Evolutionary conservation across 805 yeast species (phyloP), one percentile per base, ranked within the genome.

Genomic region (Cyberlindnera maclurae): DNA sequence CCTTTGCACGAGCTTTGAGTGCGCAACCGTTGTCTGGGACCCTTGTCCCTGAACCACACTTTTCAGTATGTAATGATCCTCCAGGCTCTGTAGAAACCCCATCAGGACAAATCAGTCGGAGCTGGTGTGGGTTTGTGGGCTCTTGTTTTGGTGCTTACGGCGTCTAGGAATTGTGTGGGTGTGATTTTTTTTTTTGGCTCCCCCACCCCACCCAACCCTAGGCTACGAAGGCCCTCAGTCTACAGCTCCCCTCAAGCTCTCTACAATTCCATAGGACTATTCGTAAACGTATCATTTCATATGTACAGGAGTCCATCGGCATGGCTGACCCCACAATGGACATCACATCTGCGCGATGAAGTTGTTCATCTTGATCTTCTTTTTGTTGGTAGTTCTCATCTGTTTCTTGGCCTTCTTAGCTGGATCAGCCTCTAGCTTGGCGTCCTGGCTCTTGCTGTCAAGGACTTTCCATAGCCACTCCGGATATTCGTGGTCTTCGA

Each of bases 381-480:
- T 71, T 41, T 85, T 76, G 58, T 84, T 86, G 39, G 69, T 71
- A 52, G 73, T 71, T 55, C 89, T 75, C 51, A 87, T 67, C 53
- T 76, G 73, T 57, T 75, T 83, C 56, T 82, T 75, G 60, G 90
- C 84, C 47, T 70, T 70, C 64, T 72, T 73, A 36, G 79, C 68
- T 30, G 86, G 85, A 40, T 75, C 75, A 17, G 67, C 68, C 36
- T 73, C 78, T 29, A 82, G 67, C 47, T 72, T 67, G 20, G 67
- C 72, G 40, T 70, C 66, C 53, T 75, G 79, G n/a, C 73, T 73
- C 29, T 73, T 73, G 37, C 73, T 66, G 59, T 89, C 95, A 26
- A 88, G 71, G 34, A 85, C 67, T 5, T 72, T 75, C 97, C 97
- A 93, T 38, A 90, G 70, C 98, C 98, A 90, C 33, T 73, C 84